These are phyloP conservation scores for Aspergillus felis DNA, from an alignment of 2,329 filamentous ascomycete species.

Conservation along the genomic window DNA sequence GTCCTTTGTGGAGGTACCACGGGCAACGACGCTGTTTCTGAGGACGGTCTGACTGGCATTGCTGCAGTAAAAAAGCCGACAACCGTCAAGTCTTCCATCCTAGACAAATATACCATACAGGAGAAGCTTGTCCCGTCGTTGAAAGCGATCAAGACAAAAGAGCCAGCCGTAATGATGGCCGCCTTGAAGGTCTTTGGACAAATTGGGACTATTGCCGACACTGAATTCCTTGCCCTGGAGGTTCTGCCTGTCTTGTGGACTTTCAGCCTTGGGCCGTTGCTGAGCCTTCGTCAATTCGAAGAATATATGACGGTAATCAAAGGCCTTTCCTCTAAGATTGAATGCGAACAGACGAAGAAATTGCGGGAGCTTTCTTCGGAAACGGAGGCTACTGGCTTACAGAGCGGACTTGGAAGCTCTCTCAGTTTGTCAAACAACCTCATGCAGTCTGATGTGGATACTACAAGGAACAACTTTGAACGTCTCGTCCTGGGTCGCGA, in stretches of 20 bases:
- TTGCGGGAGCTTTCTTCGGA: slow-evolving; percentile 74
- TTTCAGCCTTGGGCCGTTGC: slow-evolving; percentile 84
- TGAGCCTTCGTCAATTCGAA: slow-evolving; percentile 84
- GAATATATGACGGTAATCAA: slow-evolving; percentile 88
- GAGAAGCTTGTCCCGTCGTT: slow-evolving; percentile 92
- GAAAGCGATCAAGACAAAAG: slow-evolving; percentile 93
- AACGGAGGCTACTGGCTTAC: slow-evolving; percentile 46
- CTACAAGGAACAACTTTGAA: slow-evolving; percentile 72
- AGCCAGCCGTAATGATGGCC: slow-evolving; percentile 96
- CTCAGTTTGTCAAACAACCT: slow-evolving; percentile 23
- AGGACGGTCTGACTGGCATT: slow-evolving; percentile 74
- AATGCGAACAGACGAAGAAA: slow-evolving; percentile 84
- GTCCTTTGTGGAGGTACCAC: slow-evolving; percentile 77
- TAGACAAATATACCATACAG: slow-evolving; percentile 98
- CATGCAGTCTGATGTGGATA: slow-evolving; percentile 48
- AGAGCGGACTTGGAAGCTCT: slow-evolving; percentile 23
- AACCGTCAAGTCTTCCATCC: slow-evolving; percentile 66
- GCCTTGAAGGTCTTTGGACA: slow-evolving; percentile 79
- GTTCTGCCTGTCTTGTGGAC: slow-evolving; percentile 85
- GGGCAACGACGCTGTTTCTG: slow-evolving; percentile 43
- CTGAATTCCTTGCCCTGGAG: slow-evolving; percentile 88
- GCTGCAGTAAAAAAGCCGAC: slow-evolving; percentile 49
- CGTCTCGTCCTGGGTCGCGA: slow-evolving; percentile 75
- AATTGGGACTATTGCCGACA: slow-evolving; percentile 75
- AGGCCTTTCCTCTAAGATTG: slow-evolving; percentile 70